Evolutionary conservation across 176 grass and related monocot species (phyloP).

Genomic region (Triticum monococcum): DNA sequence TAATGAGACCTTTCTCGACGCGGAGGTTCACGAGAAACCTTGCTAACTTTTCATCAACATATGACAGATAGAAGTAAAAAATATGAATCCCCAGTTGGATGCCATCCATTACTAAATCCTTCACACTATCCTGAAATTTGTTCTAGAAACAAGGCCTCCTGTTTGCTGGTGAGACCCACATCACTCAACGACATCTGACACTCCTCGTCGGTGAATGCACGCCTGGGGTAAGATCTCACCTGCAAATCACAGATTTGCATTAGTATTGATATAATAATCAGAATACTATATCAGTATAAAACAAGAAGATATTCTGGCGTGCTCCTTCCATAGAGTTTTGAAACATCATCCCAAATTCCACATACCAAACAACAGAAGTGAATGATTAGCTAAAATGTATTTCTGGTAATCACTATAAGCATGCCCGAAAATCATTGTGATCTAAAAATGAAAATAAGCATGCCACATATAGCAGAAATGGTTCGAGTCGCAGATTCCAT

Average conservation of each 20-base stretch:
- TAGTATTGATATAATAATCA: background rate
- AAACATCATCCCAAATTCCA: background rate
- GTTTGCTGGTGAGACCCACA: conserved; percentile 77
- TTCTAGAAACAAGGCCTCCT: conserved; percentile 96
- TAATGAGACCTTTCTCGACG: background rate
- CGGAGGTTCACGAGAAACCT: background rate
- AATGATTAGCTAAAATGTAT: background rate
- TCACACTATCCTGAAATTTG: conserved; percentile 46
- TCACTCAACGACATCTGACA: conserved; percentile 63
- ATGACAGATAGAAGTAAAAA: background rate
- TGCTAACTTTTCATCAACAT: background rate
- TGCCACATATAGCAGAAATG: background rate
- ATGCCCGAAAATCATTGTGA: background rate
- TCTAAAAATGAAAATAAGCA: background rate
- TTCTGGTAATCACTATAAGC: background rate
- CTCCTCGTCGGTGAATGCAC: conserved; percentile 63
- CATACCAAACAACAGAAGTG: background rate
- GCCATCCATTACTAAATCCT: background rate
- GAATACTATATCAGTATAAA: background rate
- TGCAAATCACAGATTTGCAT: conserved; percentile 14
- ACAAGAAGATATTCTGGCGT: background rate
- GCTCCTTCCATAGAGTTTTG: background rate
- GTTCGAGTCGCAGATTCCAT: background rate
- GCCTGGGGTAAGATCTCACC: conserved; percentile 89
- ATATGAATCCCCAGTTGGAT: background rate